Conservation (phyloP, 495 filamentous ascomycete genomes). For the Penicillium paradoxum region DNA sequence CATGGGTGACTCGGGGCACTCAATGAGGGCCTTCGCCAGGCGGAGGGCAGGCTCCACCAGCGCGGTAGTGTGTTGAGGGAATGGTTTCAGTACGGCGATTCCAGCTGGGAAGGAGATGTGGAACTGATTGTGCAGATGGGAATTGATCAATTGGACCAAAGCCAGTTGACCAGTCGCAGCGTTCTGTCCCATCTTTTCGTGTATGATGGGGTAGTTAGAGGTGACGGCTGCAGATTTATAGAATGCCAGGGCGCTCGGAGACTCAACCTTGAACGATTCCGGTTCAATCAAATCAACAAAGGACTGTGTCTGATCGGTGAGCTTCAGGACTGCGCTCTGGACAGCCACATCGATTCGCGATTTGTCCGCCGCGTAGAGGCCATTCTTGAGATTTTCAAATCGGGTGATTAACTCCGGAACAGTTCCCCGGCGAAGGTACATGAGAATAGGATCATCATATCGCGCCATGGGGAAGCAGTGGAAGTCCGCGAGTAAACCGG, state of each 20-base stretch:
- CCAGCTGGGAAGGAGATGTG: constrained; percentile 72
- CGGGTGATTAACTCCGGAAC: constrained; percentile 62
- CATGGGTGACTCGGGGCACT: constrained; percentile 66
- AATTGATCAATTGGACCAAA: constrained; percentile 72
- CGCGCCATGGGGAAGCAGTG: constrained; percentile 80
- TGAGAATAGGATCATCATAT: constrained; percentile 66
- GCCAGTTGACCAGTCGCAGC: constrained; percentile 53
- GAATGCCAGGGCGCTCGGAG: constrained; percentile 66
- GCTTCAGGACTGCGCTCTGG: constrained; percentile 55
- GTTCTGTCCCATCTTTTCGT: constrained; percentile 52
- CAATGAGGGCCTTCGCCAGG: constrained; percentile 65
- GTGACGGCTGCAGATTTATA: constrained; percentile 63
- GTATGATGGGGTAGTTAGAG: constrained; percentile 59
- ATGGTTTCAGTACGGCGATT: constrained; percentile 74
- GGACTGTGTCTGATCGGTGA: constrained; percentile 49
- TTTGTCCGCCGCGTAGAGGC: constrained; percentile 70
- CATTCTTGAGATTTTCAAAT: constrained; percentile 67
- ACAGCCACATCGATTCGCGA: constrained; percentile 60
- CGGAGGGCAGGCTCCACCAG: constrained; percentile 63
- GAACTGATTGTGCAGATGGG: constrained; percentile 82
- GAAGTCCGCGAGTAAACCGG: constrained; percentile 75
- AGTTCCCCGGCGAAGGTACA: constrained; percentile 66
- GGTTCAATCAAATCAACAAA: constrained; percentile 53
- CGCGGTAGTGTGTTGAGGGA: constrained; percentile 64
- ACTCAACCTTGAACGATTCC: constrained; percentile 60